phyloP scores from a whole-genome alignment of 345 rosid species.

The Iberis pinnata region DNA sequence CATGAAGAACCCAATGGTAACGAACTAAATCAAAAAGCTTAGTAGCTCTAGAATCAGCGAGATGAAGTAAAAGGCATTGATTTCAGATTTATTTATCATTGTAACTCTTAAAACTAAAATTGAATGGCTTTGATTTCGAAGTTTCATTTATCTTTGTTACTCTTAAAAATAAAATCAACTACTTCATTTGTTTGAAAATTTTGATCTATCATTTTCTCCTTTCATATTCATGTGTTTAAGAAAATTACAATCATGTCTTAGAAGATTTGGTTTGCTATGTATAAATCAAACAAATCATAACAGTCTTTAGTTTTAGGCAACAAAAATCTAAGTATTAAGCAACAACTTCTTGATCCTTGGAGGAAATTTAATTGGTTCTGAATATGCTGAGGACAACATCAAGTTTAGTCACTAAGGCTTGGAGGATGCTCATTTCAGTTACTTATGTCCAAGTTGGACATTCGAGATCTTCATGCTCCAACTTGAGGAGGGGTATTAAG shows the following conservation, averaged over 20 bases:
- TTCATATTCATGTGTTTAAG: conserved; percentile 15
- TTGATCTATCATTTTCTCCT: background rate
- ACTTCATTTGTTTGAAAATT: background rate
- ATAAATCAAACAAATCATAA: conserved; percentile 17
- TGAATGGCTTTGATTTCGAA: no score
- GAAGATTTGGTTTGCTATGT: conserved; percentile 3
- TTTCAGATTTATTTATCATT: no score
- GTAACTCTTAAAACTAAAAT: no score
- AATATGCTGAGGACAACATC: conserved; percentile 84
- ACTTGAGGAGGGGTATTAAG: no score
- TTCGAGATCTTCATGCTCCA: no score
- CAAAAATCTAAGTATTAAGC: conserved; percentile 39
- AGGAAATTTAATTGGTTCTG: conserved; percentile 81
- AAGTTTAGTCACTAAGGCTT: conserved; percentile 85
- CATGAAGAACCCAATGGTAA: conserved; percentile 84
- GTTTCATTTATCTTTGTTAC: no score
- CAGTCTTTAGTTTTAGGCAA: background rate
- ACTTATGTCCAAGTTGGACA: no score
- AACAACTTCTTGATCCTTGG: conserved; percentile 79
- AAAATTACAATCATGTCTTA: background rate
- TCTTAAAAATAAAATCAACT: background rate
- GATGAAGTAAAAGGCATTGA: conserved; percentile 38
- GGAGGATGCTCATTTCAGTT: no score
- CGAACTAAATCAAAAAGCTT: conserved; percentile 89
- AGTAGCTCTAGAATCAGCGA: conserved; percentile 88